Percentiles rank a stretch among this genome's conserved stretches.
phyloP scores from a whole-genome alignment of 805 yeast species.

The Danielia oregonensis region DNA sequence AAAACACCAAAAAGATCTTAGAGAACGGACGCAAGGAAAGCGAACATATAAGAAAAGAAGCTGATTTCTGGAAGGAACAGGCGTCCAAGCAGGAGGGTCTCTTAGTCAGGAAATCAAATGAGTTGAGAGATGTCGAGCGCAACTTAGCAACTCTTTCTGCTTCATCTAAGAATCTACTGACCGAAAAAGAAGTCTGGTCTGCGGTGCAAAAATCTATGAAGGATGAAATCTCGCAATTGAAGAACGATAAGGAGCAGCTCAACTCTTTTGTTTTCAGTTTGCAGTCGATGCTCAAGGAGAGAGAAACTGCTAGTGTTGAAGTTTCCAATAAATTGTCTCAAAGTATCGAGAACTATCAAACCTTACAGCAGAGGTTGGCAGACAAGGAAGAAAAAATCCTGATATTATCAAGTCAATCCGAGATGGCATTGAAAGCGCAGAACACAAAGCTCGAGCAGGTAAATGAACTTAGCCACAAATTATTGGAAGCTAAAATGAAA shows the following conservation, averaged over 20 bases:
- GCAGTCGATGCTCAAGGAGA: slow-evolving; percentile 59
- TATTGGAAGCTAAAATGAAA: slow-evolving; percentile 39
- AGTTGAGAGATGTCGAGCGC: slow-evolving; percentile 52
- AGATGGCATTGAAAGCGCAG: slow-evolving; percentile 49
- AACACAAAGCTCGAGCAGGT: slow-evolving; percentile 55
- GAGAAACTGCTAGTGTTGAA: slow-evolving; percentile 50
- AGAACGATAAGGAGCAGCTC: slow-evolving; percentile 56
- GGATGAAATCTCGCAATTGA: slow-evolving; percentile 48
- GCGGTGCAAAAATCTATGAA: slow-evolving; percentile 48
- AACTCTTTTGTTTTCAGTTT: slow-evolving; percentile 55
- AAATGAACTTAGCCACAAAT: slow-evolving; percentile 47
- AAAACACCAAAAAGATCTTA: slow-evolving; percentile 35
- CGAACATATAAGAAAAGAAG: slow-evolving; percentile 25
- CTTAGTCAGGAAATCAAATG: slow-evolving; percentile 38
- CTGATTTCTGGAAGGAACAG: slow-evolving; percentile 39
- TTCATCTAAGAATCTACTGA: slow-evolving; percentile 44
- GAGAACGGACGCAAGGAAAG: slow-evolving; percentile 28
- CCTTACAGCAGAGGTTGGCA: slow-evolving; percentile 43
- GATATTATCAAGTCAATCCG: slow-evolving; percentile 54
- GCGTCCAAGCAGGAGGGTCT: slow-evolving; percentile 36
- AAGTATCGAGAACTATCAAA: slow-evolving; percentile 46
- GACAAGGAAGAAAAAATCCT: slow-evolving; percentile 52
- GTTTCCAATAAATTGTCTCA: slow-evolving; percentile 45
- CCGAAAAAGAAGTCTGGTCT: slow-evolving; percentile 53
- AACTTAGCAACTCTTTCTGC: slow-evolving; percentile 40